Conservation (phyloP, 2,329 filamentous ascomycete genomes). For the Aspergillus glaucus region DNA sequence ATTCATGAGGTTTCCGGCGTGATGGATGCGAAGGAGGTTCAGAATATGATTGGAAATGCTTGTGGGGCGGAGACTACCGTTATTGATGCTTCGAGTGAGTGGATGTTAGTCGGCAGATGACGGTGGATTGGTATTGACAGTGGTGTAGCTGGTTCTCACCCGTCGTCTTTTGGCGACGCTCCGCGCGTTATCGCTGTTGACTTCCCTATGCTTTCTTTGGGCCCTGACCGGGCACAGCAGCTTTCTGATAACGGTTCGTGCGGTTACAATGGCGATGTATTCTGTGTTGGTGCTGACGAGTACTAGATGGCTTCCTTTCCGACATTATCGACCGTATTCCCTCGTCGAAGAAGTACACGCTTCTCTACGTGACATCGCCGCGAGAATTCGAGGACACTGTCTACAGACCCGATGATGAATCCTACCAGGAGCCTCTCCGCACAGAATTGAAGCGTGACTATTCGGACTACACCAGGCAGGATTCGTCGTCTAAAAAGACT, state of each 20-base stretch:
- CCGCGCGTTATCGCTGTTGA: constrained; percentile 42
- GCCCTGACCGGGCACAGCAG: constrained; percentile 30
- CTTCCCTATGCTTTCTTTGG: constrained; percentile 38
- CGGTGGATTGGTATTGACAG: background rate
- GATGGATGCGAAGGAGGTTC: constrained; percentile 40
- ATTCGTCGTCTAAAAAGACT: constrained; percentile 35
- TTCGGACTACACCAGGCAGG: constrained; percentile 25
- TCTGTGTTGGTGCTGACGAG: background rate
- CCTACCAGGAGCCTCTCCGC: constrained; percentile 53
- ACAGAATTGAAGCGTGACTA: constrained; percentile 68
- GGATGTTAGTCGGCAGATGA: background rate
- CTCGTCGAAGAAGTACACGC: constrained; percentile 57
- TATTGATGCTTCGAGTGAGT: constrained; percentile 41
- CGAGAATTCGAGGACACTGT: constrained; percentile 30
- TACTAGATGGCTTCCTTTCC: constrained; percentile 42
- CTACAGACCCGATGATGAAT: constrained; percentile 60
- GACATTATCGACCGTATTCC: constrained; percentile 44
- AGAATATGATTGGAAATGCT: constrained; percentile 37
- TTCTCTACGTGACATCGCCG: constrained; percentile 68
- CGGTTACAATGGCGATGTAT: constrained; percentile 1
- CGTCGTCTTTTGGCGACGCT: constrained; percentile 27
- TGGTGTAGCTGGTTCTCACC: constrained; percentile 33
- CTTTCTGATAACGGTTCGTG: constrained; percentile 40
- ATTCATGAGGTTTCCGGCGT: constrained; percentile 50
- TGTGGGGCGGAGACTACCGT: constrained; percentile 42